Evolutionary conservation across 441 rosid species (phyloP).

Genomic region (Bocquillonia castaneifolia): DNA sequence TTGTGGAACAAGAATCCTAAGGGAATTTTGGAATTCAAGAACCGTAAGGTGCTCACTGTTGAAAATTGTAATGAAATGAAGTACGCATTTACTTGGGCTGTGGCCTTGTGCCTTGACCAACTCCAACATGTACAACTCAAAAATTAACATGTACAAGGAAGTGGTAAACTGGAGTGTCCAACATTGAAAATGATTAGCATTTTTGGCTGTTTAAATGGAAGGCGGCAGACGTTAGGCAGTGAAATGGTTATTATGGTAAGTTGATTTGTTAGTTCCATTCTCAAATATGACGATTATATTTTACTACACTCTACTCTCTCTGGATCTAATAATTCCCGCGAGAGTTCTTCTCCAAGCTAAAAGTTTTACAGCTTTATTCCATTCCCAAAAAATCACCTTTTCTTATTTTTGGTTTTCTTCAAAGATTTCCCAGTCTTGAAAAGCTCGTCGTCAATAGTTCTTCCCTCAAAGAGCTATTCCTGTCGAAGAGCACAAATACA

Average conservation of each 20-base stretch:
- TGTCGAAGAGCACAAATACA: background rate
- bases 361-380: background rate
- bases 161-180: too few relatives aligned
- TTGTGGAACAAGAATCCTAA: conserved; percentile 8
- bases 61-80: conserved; percentile 20
- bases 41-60: background rate
- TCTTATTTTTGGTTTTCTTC: background rate
- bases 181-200: too few relatives aligned
- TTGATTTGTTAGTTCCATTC: background rate
- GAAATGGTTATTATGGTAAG: background rate
- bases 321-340: background rate
- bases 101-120: background rate
- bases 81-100: conserved; percentile 9
- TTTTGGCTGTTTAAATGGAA: too few relatives aligned
- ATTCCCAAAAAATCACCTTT: conserved; percentile 10
- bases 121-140: background rate
- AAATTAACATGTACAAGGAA: too few relatives aligned
- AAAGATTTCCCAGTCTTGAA: background rate
- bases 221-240: background rate
- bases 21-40: background rate
- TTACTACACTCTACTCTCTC: background rate
- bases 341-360: conserved; percentile 9
- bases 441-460: conserved; percentile 8
- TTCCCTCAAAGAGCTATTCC: conserved; percentile 17
- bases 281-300: background rate